Base-by-base conservation (phyloP, 2,329 filamentous ascomycete genomes). In the Penicillium sp. region DNA sequence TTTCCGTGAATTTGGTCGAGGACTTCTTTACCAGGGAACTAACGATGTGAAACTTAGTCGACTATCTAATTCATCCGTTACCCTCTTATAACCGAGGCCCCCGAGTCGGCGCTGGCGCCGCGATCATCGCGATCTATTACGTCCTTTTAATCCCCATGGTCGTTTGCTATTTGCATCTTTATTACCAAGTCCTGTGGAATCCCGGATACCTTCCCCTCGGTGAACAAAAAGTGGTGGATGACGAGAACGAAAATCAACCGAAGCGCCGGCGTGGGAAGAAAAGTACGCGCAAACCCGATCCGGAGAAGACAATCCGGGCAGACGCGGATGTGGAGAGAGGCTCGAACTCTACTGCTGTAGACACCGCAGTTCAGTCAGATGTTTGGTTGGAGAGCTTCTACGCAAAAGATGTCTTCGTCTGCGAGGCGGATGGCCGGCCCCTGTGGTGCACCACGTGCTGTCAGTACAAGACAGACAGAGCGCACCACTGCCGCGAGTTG, bases 391-490 rank as follows among this genome's bases (percentile, higher is more conserved):
- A 93, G 65, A 75, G 80, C 4, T 96, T 96, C 70, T 96, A 94
- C 70, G 88, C 83, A 61, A 90, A 89, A 70, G 88, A 96, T 65
- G 84, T 90, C 1, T 97, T 96, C 71, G 82, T 91, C 2, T 97
- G 91, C 75, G 89, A 96, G 67, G 79, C 81, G 13, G 89, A 94
- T 66, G 94, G 94, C 0, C 81, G 88, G n/a, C 93, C 93, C 0
- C 84, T 86, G 33, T 97, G 91, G 86, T 99, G 93, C 76, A 87
- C 87, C 4, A 83, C 85, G 52, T 99, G 93, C 72, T 84, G 84
- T 55, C 90, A 89, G 63, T 96, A 90, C 86, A 97, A 97, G 74
- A 87, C 89, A 0, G 93, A 97, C 69, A 84, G 93, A 4, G 84
- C 89, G 2, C 92, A 96, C 71, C 93, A 97, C 74, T 96, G 89